Base-by-base conservation (phyloP, 495 filamentous ascomycete genomes). In the Thermochaetoides thermophila region DNA sequence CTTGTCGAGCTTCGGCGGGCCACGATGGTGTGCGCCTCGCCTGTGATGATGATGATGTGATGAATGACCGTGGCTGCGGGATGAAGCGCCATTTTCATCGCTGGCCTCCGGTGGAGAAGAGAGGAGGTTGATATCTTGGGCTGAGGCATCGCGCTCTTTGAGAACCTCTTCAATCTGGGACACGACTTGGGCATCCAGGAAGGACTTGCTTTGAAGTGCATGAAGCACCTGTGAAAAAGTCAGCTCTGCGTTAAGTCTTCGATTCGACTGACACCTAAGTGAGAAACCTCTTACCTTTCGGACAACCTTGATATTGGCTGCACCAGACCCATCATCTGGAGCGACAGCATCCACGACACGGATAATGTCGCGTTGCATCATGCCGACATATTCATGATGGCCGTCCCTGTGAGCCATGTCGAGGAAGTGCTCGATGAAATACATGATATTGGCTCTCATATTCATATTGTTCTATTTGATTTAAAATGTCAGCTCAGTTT, bases 391-490 rank as follows among this genome's bases (percentile, higher is more conserved):
- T 17, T 81, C 74, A 12, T 61, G 49, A 45, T 85, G 71, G 37
- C 74, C 68, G 35, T 92, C 81, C 31, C 73, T 73, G 12, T 71
- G 65, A 11, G 82, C 78, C 64, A 84, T 71, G 48, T 95, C 87
- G 57, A 87, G 83, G 34, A 99, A 77, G 40, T 84, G 78, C 52
- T 96, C 87, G 49, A 96, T 76, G 63, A 99, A 96, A 60, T 89
- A 96, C 80, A 99, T 87, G 55, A 99, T 94, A 48, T 99, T 99
- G 19, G 92, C 91, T 27, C 87, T 68, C 29, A 76, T 93, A 60
- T 99, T 99, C 78, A 96, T 91, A 40, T 77, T 83, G 46, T 81
- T 91, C 72, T 87, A 11, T 8, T 31, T 16, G 12, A 22, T 23
- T 13, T n/a, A n/a, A n/a, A n/a, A n/a, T n/a, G n/a, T n/a, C n/a